Conservation (phyloP, 2,329 filamentous ascomycete species). For the Pseudogymnoascus verrucosus region DNA sequence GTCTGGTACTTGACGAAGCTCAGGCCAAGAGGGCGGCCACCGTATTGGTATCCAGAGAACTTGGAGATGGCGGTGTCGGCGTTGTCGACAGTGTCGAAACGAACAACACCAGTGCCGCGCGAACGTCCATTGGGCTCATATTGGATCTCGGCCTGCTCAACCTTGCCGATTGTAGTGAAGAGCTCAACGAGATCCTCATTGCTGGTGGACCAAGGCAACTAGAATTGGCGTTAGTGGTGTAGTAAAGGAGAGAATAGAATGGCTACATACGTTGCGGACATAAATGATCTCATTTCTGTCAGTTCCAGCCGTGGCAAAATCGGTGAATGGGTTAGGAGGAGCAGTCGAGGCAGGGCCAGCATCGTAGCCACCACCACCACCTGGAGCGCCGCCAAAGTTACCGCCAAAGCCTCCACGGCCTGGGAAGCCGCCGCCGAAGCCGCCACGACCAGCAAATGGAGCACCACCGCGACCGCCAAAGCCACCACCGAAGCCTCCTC, state of each 20-base stretch:
- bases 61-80: constrained; percentile 93
- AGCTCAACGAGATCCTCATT: constrained; percentile 95
- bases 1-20: constrained; percentile 91
- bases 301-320: constrained; percentile 78
- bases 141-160: constrained; percentile 97
- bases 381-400: constrained; percentile 33
- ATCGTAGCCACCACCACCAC: constrained; percentile 20
- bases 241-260: background rate
- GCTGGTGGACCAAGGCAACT: constrained; percentile 98
- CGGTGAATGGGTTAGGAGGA: constrained; percentile 85
- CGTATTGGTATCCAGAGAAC: constrained; percentile 96
- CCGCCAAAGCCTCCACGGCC: constrained; percentile 40
- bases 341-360: constrained; percentile 39
- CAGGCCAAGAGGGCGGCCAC: constrained; percentile 84
- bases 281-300: constrained; percentile 82
- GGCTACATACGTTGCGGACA: constrained; percentile 79
- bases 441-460: constrained; percentile 49
- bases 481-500: constrained; percentile 42
- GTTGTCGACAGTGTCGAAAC: constrained; percentile 75
- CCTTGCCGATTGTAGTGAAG: constrained; percentile 96
- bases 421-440: constrained; percentile 45
- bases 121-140: constrained; percentile 96
- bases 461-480: constrained; percentile 51
- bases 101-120: constrained; percentile 90
- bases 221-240: constrained; percentile 16